Evolutionary conservation across 257 asterid species (phyloP), one percentile per base, ranked within the genome.

Genomic region (Datura wrightii): DNA sequence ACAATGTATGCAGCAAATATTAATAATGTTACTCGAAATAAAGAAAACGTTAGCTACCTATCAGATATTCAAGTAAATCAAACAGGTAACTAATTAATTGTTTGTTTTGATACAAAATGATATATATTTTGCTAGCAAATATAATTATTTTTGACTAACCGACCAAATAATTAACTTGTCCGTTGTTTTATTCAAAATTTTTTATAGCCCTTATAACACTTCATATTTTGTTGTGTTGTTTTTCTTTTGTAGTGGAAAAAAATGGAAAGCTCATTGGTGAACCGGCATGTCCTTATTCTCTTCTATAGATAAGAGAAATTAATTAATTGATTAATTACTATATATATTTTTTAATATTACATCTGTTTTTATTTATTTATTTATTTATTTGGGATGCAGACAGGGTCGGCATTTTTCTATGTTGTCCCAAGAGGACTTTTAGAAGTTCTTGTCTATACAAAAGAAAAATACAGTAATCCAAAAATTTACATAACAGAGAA

Each of bases 211-310:
- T 14, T 14, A 15, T 67, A 67, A 39, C 78, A 69, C 78, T 71
- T 44, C 10, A 44, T 44, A 18, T 44, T 71, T 10, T 71, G 39
- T 71, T 44, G 53, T 34, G 55, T 19, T 76, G 16, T 56, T 24
- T 53, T 31, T 9, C 16, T 79, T 53, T 37, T 53, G 67, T 15
- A 55, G 83, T 24, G 16, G 70, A 80, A 56, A 54, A 31, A 55
- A 60, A 80, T 37, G 83, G 83, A 56, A 56, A 80, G 83, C 53
- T 56, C 24, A 79, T 79, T 16, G 70, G 83, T 55, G 83, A 79
- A 53, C 15, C 70, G 83, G 83, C 53, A 80, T 36, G 83, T 53
- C 8, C 18, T 60, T 37, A 53, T 34, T 16, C 37, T 71, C 9
- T 71, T 71, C 8, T 4, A 16, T 3, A 5, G 3, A 59, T 6